These are phyloP conservation scores for Lipomyces yamadae DNA, from an alignment of 805 yeast genomes.

Conservation along the genomic window DNA sequence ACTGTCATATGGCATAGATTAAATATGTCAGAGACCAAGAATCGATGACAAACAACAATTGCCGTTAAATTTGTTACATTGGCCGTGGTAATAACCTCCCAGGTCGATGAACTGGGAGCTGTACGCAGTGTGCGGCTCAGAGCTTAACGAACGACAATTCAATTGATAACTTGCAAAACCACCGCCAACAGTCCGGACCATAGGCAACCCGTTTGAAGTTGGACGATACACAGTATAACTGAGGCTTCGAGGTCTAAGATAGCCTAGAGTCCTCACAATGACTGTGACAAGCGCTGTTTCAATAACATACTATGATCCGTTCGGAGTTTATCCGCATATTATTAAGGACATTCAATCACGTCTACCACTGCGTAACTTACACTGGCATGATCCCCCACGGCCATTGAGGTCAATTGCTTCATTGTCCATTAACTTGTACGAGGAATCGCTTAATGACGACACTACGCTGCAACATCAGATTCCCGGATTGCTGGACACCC, in stretches of 20 bases:
- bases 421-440: slow-evolving; percentile 58
- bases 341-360: slow-evolving; percentile 34
- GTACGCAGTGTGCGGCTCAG: background rate
- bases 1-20: background rate
- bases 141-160: too few species aligned
- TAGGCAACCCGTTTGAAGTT: background rate
- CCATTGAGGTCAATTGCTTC: slow-evolving; percentile 67
- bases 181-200: too few species aligned
- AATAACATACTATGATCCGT: slow-evolving; percentile 78
- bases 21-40: background rate
- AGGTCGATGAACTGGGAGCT: too few species aligned
- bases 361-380: slow-evolving; percentile 65
- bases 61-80: background rate
- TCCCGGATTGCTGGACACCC: slow-evolving; percentile 51
- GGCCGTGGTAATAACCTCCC: background rate
- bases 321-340: slow-evolving; percentile 57
- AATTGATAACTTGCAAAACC: too few species aligned
- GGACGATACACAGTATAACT: background rate
- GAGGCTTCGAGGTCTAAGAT: background rate
- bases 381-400: slow-evolving; percentile 64
- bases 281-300: slow-evolving; percentile 30
- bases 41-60: background rate
- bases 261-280: background rate
- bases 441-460: slow-evolving; percentile 56
- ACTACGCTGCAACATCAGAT: slow-evolving; percentile 47